These are phyloP conservation scores for Phytophthora crassamura DNA, from an alignment of 352 stramenopile species.

Conservation along the genomic window DNA sequence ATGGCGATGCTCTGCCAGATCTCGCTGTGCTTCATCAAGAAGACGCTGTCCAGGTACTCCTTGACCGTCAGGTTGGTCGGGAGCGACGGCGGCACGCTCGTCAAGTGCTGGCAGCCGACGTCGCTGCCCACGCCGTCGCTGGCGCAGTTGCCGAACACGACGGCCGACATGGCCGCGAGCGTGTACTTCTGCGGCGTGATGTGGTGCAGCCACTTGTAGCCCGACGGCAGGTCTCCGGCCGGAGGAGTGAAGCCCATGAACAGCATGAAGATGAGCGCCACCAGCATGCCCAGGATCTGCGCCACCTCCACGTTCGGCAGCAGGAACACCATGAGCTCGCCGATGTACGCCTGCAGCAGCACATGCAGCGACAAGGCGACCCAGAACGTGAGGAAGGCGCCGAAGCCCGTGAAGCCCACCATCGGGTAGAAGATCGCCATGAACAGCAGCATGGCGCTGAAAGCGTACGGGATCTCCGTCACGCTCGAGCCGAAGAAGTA, in stretches of 20 bases:
- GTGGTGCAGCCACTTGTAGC: slow-evolving; percentile 15
- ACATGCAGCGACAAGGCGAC: slow-evolving; percentile 46
- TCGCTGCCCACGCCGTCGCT: slow-evolving; percentile 3
- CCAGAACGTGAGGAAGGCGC: slow-evolving; percentile 66
- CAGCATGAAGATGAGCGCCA: slow-evolving; percentile 4
- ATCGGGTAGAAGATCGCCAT: slow-evolving; percentile 30
- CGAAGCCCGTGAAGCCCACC: slow-evolving; percentile 29
- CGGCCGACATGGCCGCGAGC: not conserved
- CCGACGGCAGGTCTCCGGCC: not conserved
- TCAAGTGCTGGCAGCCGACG: slow-evolving; percentile 11
- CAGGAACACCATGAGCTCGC: slow-evolving; percentile 38
- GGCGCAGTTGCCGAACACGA: slow-evolving; percentile 11
- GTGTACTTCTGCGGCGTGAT: slow-evolving; percentile 9
- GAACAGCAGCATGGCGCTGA: slow-evolving; percentile 18
- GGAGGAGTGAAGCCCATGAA: slow-evolving; percentile 11
- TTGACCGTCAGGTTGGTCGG: slow-evolving; percentile 33
- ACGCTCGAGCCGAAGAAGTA: slow-evolving; percentile 46
- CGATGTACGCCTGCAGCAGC: slow-evolving; percentile 43
- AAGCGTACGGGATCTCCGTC: slow-evolving; percentile 27
- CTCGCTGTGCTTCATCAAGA: slow-evolving; percentile 15
- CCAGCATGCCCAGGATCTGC: slow-evolving; percentile 9
- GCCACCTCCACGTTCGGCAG: slow-evolving; percentile 18
- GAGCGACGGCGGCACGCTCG: slow-evolving; percentile 13
- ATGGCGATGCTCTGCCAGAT: slow-evolving; percentile 28
- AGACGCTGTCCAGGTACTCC: slow-evolving; percentile 35